Conservation (phyloP, 2,329 filamentous ascomycete species). For the Fusarium solani-melongenae region DNA sequence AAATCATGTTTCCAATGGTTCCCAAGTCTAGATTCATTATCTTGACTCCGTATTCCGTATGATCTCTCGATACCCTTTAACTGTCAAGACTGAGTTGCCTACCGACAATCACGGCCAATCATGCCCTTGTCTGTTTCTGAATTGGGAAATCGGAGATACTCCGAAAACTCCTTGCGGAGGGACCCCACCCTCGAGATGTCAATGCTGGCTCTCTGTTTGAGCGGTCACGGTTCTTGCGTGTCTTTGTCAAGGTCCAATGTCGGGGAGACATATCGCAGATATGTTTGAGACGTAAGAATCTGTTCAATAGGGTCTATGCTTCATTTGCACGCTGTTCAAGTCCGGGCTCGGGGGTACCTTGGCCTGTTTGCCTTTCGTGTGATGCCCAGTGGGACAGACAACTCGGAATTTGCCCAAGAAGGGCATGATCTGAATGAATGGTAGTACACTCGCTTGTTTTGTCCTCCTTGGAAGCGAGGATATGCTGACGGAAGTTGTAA, state of each 20-base stretch:
- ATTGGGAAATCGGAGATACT: conserved; percentile 38
- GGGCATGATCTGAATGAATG: not conserved
- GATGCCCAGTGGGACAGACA: not conserved
- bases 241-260: not conserved
- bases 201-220: not conserved
- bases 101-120: conserved; percentile 26
- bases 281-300: not conserved
- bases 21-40: not conserved
- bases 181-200: not conserved
- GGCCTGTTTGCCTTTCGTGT: not conserved
- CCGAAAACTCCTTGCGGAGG: conserved; percentile 39
- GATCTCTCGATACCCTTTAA: not conserved
- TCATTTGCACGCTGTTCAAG: not conserved
- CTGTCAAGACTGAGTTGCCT: not conserved
- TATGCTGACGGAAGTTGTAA: not conserved
- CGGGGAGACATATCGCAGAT: not conserved
- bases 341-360: not conserved
- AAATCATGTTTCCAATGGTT: not conserved
- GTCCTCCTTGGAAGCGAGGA: not conserved
- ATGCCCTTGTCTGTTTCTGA: conserved; percentile 1
- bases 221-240: not conserved
- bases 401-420: not conserved
- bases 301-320: not conserved
- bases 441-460: no score
- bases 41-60: not conserved